These are phyloP conservation scores for Lichtheimia hyalospora DNA, from an alignment of 371 early-diverging fungal genomes.

Conservation along the genomic window DNA sequence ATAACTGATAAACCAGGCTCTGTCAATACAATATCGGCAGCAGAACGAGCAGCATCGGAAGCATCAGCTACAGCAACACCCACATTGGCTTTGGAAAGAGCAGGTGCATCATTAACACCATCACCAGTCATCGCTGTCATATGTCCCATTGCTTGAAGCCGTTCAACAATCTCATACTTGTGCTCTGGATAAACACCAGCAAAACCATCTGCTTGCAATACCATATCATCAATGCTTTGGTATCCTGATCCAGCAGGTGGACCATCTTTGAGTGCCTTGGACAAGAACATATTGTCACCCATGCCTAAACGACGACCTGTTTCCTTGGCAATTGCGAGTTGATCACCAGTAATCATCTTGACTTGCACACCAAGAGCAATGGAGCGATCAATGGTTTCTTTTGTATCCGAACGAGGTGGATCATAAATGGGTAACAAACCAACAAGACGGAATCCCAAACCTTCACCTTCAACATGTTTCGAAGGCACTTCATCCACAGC, in stretches of 20 bases:
- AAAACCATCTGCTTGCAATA: conserved; percentile 82
- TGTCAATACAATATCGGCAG: conserved; percentile 77
- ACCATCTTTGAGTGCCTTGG: conserved; percentile 74
- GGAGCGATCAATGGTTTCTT: conserved; percentile 84
- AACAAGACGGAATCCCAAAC: conserved; percentile 52
- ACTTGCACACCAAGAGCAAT: conserved; percentile 86
- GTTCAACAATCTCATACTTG: conserved; percentile 91
- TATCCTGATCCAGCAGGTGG: conserved; percentile 72
- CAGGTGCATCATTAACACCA: conserved; percentile 96
- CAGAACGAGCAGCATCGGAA: conserved; percentile 75
- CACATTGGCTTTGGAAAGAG: conserved; percentile 83
- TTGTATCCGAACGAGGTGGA: conserved; percentile 84
- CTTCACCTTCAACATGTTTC: conserved; percentile 41
- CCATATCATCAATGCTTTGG: conserved; percentile 73
- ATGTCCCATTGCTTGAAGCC: conserved; percentile 79
- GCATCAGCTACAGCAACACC: conserved; percentile 84
- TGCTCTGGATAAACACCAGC: conserved; percentile 93
- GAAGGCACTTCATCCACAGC: conserved; percentile 67
- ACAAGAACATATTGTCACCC: conserved; percentile 75
- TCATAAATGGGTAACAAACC: conserved; percentile 84
- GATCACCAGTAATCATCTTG: conserved; percentile 96
- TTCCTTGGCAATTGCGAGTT: conserved; percentile 88
- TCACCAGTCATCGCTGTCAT: conserved; percentile 94
- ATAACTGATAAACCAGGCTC: conserved; percentile 77
- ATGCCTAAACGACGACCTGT: conserved; percentile 76